Evolutionary conservation across 306 rosid genomes (phyloP).

Genomic region (Psophocarpus tetragonolobus): DNA sequence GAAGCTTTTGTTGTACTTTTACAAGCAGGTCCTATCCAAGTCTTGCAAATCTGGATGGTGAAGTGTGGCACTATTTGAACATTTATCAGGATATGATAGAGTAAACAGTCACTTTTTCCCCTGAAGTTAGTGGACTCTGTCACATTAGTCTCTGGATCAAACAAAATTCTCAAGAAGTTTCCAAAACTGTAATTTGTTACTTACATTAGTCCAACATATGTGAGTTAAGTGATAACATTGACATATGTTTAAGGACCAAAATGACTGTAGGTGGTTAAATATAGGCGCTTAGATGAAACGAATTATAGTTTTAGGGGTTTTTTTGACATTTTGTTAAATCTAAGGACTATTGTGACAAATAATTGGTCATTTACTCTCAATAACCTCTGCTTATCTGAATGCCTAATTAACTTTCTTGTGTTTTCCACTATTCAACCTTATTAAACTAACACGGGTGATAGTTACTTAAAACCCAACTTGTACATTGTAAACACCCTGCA

Average conservation of each 20-base stretch:
- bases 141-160: too few species aligned
- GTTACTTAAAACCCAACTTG: not conserved
- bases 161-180: too few species aligned
- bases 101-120: not conserved
- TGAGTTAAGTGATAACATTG: too few species aligned
- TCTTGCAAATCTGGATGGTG: not conserved
- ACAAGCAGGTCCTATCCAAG: not conserved
- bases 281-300: too few species aligned
- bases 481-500: not conserved
- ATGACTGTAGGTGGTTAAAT: too few species aligned
- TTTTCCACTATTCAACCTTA: not conserved
- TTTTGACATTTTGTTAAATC: too few species aligned
- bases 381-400: not conserved
- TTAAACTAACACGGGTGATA: not conserved
- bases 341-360: too few species aligned
- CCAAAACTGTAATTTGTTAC: too few species aligned
- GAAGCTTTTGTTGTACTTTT: not conserved
- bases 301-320: too few species aligned
- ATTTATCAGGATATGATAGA: not conserved
- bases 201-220: too few species aligned
- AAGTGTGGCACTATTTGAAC: not conserved
- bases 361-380: not conserved
- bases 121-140: too few species aligned
- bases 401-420: not conserved
- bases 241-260: too few species aligned